Evolutionary conservation across 2,329 filamentous ascomycete genomes (phyloP).

Genomic region (Waltergamsia citrina): DNA sequence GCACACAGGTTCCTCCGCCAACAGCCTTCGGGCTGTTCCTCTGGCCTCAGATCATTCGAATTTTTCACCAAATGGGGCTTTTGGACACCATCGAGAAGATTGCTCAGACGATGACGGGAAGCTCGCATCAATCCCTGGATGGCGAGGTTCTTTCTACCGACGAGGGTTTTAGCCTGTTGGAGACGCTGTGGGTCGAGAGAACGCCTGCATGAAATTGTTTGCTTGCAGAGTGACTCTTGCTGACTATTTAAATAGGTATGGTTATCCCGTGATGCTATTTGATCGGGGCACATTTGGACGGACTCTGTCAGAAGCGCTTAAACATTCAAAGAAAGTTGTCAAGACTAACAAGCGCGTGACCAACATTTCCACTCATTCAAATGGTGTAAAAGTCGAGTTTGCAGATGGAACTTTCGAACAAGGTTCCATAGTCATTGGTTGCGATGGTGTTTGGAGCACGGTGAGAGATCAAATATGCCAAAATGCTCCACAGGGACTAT

Average conservation of each 20-base stretch:
- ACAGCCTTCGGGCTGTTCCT: constrained; percentile 17
- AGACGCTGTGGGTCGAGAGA: background rate
- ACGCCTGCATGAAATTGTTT: no score
- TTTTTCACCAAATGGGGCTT: constrained; percentile 20
- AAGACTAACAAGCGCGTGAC: constrained; percentile 2
- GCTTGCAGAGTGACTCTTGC: background rate
- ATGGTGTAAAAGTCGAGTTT: constrained; percentile 1
- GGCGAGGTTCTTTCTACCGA: background rate
- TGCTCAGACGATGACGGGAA: background rate
- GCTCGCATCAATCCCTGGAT: background rate
- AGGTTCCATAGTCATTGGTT: constrained; percentile 1
- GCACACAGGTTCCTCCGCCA: constrained; percentile 12
- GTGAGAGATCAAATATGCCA: background rate
- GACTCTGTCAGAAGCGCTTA: background rate
- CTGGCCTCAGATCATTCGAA: constrained; percentile 13
- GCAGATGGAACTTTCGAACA: background rate
- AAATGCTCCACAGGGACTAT: background rate
- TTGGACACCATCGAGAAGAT: background rate
- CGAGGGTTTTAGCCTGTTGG: background rate
- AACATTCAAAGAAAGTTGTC: background rate
- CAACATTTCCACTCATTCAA: background rate
- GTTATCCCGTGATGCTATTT: constrained; percentile 1
- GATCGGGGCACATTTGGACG: background rate
- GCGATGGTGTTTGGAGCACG: constrained; percentile 2
- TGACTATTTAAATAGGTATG: background rate